A percentile compares a stretch with the other conserved stretches of the same genome.
phyloP scores from a whole-genome alignment of 129 eudicot species.

The Flaveria ramosissima region DNA sequence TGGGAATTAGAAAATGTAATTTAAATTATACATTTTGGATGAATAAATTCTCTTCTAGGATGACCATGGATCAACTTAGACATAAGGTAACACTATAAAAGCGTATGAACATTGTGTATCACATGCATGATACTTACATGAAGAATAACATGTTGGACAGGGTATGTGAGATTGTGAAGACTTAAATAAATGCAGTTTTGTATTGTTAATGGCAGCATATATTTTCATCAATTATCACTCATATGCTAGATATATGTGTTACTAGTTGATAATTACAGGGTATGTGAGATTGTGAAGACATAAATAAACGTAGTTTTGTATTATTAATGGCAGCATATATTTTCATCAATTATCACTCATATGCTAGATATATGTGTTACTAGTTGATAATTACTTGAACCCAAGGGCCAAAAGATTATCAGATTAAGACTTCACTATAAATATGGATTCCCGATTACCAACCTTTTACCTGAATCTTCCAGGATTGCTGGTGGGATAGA shows the following conservation, averaged over 20 bases:
- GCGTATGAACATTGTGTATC: background rate
- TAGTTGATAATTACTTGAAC: background rate
- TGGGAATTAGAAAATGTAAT: background rate
- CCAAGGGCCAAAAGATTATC: background rate
- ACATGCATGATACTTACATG: slow-evolving; percentile 2
- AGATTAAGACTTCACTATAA: background rate
- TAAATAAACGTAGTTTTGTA: background rate
- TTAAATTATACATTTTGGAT: background rate
- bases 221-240: background rate
- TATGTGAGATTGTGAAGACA: background rate
- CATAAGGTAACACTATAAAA: background rate
- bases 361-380: background rate
- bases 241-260: background rate
- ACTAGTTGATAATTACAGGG: background rate
- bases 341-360: background rate
- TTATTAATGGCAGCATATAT: slow-evolving; percentile 7
- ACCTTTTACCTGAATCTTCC: slow-evolving; percentile 33
- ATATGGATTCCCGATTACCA: slow-evolving; percentile 1
- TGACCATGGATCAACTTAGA: background rate
- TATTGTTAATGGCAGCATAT: slow-evolving; percentile 7
- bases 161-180: background rate
- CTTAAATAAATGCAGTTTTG: background rate
- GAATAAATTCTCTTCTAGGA: background rate
- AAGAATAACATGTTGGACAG: background rate
- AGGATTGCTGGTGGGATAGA: slow-evolving; percentile 57